Evolutionary conservation across 202 grass and related monocot genomes (phyloP), one percentile per base, ranked within the genome.

Genomic region (Zizania palustris): DNA sequence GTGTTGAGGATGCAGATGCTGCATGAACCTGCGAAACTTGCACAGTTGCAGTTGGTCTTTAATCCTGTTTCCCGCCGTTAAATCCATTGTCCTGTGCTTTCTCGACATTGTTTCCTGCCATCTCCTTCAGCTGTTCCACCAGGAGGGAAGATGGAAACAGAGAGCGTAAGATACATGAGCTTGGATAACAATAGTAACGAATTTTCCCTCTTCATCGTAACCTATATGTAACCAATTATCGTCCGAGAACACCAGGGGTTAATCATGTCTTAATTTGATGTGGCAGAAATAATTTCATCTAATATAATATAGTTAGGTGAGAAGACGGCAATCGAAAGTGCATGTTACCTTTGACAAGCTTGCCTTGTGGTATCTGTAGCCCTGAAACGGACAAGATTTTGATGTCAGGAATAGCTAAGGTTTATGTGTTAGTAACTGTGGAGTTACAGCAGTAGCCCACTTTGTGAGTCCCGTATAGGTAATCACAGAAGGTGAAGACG

Each of bases 401-500:
- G 50, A 19, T 50, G 50, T 54, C 4, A 54, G 50, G 16, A 19
- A 18, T 9, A n/a, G 7, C 19, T n/a, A 19, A 54, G 50, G 15
- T 19, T 54, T 8, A 54, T 0, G 0, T 18, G n/a, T 3, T 54
- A 51, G 7, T n/a, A 42, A 42, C 40, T 42, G 40, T 6, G 40
- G 40, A 42, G 40, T 6, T 15, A 10, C 14, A 4, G 12, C 11
- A 15, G 48, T 4, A 51, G 48, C 62, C 51, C 53, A 79, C 86
- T 82, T 80, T 88, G 57, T 88, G 75, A 1, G 86, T 88, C 41
- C 86, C 75, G 0, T 88, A 88, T 42, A 88, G 45, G 55, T 88
- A 80, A 46, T 88, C 86, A 45, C 86, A 88, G 62, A 84, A 84
- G 45, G 81, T 88, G 70, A 88, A 84, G 20, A 88, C 81, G 28